Evolutionary conservation across 768 basidiomycete genomes (phyloP), one percentile per base, ranked within the genome.

Genomic region (Hydnomerulius pinastri): DNA sequence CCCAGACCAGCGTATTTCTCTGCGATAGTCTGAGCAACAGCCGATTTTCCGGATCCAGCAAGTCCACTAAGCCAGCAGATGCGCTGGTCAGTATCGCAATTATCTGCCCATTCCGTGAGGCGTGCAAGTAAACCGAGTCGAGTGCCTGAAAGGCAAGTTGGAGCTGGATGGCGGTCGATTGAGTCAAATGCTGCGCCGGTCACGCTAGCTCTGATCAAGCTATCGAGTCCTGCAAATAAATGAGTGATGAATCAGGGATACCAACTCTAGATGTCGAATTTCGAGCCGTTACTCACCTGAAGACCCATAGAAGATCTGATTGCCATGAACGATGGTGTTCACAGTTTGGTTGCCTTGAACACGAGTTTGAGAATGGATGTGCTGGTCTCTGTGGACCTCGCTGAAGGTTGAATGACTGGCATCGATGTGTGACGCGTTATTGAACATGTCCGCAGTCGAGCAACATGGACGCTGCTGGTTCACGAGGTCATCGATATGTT

Each of bases 1-100:
- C 29, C 13, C 29, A 52, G 42, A 33, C 25, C 21, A 32, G 48
- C 44, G 43, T 54, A 62, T 37, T 53, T 58, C 39, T 68, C 56
- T 15, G 67, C 61, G 1, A 69, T 51, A 8, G 59, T 65, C 42
- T 71, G 68, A 6, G 59, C 59, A 17, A 73, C 45, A 9, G 61
- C 61, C 6, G 61, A 62, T 44, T 62, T 62, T 4, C 62, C 62
- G 4, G 48, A 59, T 0, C 62, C 62, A 4, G 62, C 62, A 25
- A 46, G 49, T 27, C 62, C 63, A 11, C 36, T 62, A 17, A 63
- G 56, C 62, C 64, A 68, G 12, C 56, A 59, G n/a, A 62, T 38
- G 2, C 6, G 43, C 21, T 53, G 48, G 6, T 27, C 43, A 27
- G 18, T 25, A 18, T 49, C 17, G 21, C 51, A 38, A 23, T 40